Base-by-base conservation (phyloP, 164 flowering plant genomes). In the Houttuynia cordata region DNA sequence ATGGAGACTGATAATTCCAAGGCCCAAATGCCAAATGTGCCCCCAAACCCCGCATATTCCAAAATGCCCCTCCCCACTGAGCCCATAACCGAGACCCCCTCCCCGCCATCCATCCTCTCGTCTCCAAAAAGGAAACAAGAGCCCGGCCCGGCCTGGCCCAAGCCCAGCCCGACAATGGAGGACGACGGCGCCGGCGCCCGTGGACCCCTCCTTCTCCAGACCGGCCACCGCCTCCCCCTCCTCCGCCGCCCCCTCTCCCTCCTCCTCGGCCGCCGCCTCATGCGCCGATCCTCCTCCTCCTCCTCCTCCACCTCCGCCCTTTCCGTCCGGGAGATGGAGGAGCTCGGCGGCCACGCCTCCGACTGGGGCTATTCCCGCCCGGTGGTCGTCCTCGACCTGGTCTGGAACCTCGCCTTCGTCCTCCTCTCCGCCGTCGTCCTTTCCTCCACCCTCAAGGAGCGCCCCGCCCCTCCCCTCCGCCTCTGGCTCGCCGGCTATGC, bases 361-460 rank as follows among this genome's bases (percentile, higher is more conserved):
- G 72, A 68, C 40, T 65, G 71, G 66, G 59, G 49, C 10, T 73
- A 58, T 61, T 75, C 81, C 7, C 79, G 63, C 53, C 83, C 87
- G 51, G 71, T 83, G 22, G 55, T 81, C 52, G 68, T 80, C 56
- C 80, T 86, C 6, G 87, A 86, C 68, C 59, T 79, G 20, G 58
- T 81, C 8, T 86, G 89, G 93, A 86, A 86, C 71, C 49, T 84
- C 62, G 76, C 87, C 0, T 86, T 86, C 62, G 78, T 79, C 3
- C 6, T 74, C 50, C 83, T 82, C 14, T 70, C 93, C 1, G 21
- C 56, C 6, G 68, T 69, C 13, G 81, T 81, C 56, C 74, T 86
- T 0, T 34, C 68, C 4, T 64, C 72, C 19, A 70, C 89, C 0
- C 1, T 69, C 25, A 25, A 45, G 7, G 89, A 86, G 68, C 63